These are phyloP conservation scores for Plectosphaerella plurivora DNA, from an alignment of 2,329 filamentous ascomycete species.

Conservation along the genomic window DNA sequence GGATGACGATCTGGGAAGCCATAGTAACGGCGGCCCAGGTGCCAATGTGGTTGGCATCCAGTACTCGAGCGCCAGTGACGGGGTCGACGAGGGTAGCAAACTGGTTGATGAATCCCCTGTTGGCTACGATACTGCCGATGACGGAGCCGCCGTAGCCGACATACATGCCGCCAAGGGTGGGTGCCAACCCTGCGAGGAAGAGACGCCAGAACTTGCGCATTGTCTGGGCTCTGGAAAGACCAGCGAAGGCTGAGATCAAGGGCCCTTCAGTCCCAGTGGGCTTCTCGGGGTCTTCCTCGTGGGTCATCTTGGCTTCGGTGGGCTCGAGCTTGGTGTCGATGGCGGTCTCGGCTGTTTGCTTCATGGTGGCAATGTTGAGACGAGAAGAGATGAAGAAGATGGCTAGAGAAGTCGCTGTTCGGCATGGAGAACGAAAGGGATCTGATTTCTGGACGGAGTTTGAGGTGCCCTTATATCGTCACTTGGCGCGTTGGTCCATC, in stretches of 20 bases:
- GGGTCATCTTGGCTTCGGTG: neutral
- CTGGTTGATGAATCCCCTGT: conserved; percentile 2
- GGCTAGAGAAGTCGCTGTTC: no score
- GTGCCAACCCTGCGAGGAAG: neutral
- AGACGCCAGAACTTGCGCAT: neutral
- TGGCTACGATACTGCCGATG: neutral
- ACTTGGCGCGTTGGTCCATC: no score
- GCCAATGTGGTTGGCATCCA: neutral
- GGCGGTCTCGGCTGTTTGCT: no score
- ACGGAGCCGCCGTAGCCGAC: conserved; percentile 1
- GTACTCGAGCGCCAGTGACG: neutral
- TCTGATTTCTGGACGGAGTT: no score
- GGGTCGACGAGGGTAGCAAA: conserved; percentile 1
- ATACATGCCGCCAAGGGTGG: neutral
- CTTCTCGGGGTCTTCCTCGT: neutral
- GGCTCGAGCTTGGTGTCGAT: no score
- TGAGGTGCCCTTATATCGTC: no score
- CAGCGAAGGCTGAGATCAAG: neutral
- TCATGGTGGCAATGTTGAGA: no score
- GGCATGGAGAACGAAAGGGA: no score
- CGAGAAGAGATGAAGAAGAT: no score
- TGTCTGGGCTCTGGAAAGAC: neutral
- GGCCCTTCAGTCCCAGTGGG: neutral
- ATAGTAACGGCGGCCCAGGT: neutral
- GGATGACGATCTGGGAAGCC: neutral